These are phyloP conservation scores for Colletotrichum lupini DNA, from an alignment of 2,329 filamentous ascomycete species.

Conservation along the genomic window DNA sequence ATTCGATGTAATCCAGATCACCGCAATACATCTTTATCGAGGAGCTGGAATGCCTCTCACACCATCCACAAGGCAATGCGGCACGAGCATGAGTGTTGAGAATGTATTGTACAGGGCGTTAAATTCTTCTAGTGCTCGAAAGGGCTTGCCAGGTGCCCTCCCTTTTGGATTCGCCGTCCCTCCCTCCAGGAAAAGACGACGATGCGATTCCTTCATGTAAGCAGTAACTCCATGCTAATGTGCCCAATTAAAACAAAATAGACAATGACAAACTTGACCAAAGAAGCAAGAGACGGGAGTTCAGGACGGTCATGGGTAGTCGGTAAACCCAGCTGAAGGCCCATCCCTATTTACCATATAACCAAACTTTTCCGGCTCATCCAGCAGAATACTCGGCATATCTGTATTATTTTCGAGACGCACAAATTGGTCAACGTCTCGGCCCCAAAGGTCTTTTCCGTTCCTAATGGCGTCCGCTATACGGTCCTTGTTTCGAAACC, in stretches of 20 bases:
- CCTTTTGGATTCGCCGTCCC: background rate
- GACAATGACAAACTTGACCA: background rate
- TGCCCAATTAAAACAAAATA: background rate
- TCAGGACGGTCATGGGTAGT: conserved; percentile 48
- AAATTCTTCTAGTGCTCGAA: background rate
- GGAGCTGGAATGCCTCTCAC: background rate
- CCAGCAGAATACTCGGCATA: conserved; percentile 59
- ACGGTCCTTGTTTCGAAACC: conserved; percentile 57
- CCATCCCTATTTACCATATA: conserved; percentile 61
- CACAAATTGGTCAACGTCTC: conserved; percentile 58
- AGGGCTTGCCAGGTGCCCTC: background rate
- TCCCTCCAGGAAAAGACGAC: background rate
- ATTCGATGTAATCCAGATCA: background rate
- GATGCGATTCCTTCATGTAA: background rate
- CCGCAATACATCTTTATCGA: background rate
- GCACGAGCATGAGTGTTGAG: no score
- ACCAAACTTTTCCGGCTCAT: conserved; percentile 51
- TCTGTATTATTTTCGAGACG: conserved; percentile 63
- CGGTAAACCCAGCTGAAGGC: conserved; percentile 57
- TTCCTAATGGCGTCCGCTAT: conserved; percentile 63
- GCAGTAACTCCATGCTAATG: background rate
- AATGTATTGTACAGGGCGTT: background rate
- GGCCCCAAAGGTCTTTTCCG: conserved; percentile 66
- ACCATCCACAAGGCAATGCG: no score
- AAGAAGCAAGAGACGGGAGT: background rate